phyloP scores from a whole-genome alignment of 2,329 filamentous ascomycete genomes.

The Penicillium thymicola region DNA sequence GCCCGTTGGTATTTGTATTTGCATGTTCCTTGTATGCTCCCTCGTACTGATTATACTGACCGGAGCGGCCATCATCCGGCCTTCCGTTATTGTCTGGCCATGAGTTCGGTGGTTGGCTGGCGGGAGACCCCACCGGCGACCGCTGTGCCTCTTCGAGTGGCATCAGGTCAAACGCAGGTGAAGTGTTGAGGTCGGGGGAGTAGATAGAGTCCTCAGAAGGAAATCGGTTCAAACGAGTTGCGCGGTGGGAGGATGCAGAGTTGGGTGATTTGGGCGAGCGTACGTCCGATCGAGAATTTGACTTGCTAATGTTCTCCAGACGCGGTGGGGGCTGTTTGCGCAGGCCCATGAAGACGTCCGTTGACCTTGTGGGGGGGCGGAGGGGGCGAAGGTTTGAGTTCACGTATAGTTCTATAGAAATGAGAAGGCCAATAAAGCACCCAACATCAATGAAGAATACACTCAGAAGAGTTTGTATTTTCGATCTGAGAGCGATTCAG shows the following conservation, averaged over 20 bases:
- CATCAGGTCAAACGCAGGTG: slow-evolving; percentile 39
- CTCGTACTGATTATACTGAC: slow-evolving; percentile 3
- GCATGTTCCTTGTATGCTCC: slow-evolving; percentile 8
- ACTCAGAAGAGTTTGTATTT: background rate
- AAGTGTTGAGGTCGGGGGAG: slow-evolving; percentile 39
- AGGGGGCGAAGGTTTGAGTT: background rate
- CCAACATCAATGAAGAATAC: background rate
- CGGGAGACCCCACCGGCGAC: slow-evolving; percentile 32
- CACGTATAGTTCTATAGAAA: background rate
- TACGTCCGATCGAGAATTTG: slow-evolving; percentile 28
- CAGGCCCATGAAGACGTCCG: slow-evolving; percentile 36
- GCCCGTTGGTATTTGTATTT: slow-evolving; percentile 5
- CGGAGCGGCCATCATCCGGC: slow-evolving; percentile 11
- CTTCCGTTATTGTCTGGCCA: slow-evolving; percentile 31
- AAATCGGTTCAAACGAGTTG: slow-evolving; percentile 27
- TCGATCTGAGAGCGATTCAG: background rate
- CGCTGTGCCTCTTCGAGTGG: slow-evolving; percentile 37
- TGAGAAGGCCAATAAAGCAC: background rate
- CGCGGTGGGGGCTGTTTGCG: slow-evolving; percentile 39
- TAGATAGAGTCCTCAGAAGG: slow-evolving; percentile 34
- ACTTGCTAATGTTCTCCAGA: slow-evolving; percentile 33
- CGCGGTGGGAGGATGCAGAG: slow-evolving; percentile 28
- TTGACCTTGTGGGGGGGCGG: background rate
- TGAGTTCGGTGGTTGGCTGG: slow-evolving; percentile 28
- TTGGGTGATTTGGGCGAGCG: slow-evolving; percentile 35